These are phyloP conservation scores for Nevesoporus exiguus DNA, from an alignment of 768 basidiomycete species.

Conservation along the genomic window DNA sequence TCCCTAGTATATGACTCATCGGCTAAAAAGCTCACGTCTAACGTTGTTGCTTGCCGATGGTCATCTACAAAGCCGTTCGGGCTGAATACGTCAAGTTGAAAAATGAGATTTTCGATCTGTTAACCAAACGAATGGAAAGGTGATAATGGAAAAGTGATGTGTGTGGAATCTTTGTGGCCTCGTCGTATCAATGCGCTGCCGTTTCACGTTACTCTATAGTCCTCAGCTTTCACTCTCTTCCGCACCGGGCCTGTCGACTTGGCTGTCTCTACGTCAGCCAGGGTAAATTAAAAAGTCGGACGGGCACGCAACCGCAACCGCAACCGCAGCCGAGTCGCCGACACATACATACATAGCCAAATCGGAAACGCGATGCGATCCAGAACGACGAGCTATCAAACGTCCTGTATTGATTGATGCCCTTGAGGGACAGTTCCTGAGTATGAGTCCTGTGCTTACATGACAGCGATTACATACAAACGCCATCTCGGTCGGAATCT, in stretches of 20 bases:
- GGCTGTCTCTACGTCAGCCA: not conserved
- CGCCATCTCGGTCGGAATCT: too few relatives aligned
- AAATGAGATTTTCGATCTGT: not conserved
- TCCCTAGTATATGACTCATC: slow-evolving; percentile 6
- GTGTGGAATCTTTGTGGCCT: not conserved
- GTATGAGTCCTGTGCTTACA: too few relatives aligned
- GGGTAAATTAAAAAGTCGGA: not conserved
- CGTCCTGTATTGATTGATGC: too few relatives aligned
- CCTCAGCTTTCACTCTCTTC: not conserved
- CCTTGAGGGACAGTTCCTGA: too few relatives aligned
- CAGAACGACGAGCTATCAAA: not conserved
- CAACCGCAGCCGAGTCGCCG: not conserved
- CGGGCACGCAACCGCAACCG: not conserved
- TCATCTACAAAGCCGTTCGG: not conserved
- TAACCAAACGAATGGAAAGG: not conserved
- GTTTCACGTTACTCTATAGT: not conserved
- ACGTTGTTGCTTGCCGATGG: slow-evolving; percentile 2
- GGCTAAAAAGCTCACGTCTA: not conserved
- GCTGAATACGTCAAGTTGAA: not conserved
- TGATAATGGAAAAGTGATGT: not conserved
- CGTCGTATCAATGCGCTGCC: not conserved
- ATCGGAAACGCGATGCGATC: not conserved
- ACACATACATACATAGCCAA: not conserved
- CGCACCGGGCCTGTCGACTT: not conserved
- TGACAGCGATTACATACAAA: too few relatives aligned